phyloP scores from a whole-genome alignment of 1,139 yeast species.

The Suhomyces coccinellae region DNA sequence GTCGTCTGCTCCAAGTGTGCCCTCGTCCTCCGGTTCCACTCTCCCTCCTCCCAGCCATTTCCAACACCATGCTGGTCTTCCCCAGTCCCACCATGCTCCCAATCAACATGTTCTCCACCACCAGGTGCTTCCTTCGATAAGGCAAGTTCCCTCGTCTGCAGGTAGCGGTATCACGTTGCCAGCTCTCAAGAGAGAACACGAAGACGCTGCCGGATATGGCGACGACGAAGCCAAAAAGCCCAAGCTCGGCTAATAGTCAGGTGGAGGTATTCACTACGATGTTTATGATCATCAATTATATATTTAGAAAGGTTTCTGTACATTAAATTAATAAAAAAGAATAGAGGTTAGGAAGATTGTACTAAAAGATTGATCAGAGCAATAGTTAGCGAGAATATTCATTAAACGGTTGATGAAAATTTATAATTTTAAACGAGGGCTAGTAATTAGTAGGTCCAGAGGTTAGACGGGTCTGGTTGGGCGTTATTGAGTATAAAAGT shows the following conservation, averaged over 20 bases:
- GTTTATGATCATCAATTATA: slow-evolving; percentile 3
- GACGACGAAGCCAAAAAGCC: slow-evolving; percentile 15
- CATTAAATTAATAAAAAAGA: slow-evolving; percentile 11
- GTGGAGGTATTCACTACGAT: background rate
- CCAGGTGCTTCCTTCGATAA: slow-evolving; percentile 16
- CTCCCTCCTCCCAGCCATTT: background rate
- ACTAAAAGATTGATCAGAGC: too few species aligned
- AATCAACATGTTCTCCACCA: slow-evolving; percentile 5
- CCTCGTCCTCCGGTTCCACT: slow-evolving; percentile 4
- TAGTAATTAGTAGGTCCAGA: too few species aligned
- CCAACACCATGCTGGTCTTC: background rate
- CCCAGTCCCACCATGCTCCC: slow-evolving; percentile 3
- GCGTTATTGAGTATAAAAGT: too few species aligned
- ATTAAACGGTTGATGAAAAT: too few species aligned
- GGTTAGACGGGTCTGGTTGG: too few species aligned
- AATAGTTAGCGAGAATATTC: too few species aligned
- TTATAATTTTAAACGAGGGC: too few species aligned
- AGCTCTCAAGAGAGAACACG: slow-evolving; percentile 29
- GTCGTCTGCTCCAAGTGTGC: slow-evolving; percentile 1
- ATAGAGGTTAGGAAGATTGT: background rate
- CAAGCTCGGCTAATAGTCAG: slow-evolving; percentile 9
- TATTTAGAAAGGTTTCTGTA: slow-evolving; percentile 10
- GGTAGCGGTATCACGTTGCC: slow-evolving; percentile 20
- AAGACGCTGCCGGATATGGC: slow-evolving; percentile 7
- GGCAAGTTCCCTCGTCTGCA: slow-evolving; percentile 14